Evolutionary conservation across 78 protist genomes (phyloP).

Genomic region (Cyanophora paradoxa): DNA sequence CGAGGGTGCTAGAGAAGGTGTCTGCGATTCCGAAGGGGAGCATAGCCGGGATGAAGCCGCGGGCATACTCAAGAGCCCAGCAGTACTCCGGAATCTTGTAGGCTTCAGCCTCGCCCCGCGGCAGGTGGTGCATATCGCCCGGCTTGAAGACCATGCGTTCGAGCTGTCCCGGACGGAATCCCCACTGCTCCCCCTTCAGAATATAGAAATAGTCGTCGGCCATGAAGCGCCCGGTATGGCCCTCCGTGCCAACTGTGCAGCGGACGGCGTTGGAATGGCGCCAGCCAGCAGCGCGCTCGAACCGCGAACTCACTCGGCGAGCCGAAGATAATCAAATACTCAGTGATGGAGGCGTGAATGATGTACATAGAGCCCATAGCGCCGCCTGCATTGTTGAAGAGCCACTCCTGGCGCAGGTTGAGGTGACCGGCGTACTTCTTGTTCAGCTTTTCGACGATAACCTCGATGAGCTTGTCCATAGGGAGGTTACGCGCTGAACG

Average conservation of each 20-base stretch:
- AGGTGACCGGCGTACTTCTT: background rate
- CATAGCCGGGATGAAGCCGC: conserved; percentile 30
- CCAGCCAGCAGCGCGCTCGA: too few relatives aligned
- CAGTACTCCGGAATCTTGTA: conserved; percentile 18
- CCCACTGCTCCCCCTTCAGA: conserved; percentile 30
- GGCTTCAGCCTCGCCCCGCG: background rate
- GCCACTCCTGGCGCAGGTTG: background rate
- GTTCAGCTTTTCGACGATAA: background rate
- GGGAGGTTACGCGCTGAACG: background rate
- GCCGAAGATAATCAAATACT: conserved; percentile 52
- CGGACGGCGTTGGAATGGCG: too few relatives aligned
- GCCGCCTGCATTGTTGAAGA: conserved; percentile 57
- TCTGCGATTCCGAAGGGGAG: conserved; percentile 30
- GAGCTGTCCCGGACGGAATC: too few relatives aligned
- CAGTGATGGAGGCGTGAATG: conserved; percentile 55
- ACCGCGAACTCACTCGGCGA: too few relatives aligned
- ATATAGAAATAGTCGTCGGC: conserved; percentile 36
- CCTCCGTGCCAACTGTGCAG: conserved; percentile 43
- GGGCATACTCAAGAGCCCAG: conserved; percentile 41
- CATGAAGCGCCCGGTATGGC: conserved; percentile 33
- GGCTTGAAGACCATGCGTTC: conserved; percentile 17
- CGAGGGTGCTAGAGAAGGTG: conserved; percentile 25
- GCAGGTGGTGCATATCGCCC: conserved; percentile 22
- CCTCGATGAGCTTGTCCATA: background rate
- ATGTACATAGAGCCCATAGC: conserved; percentile 66